Evolutionary conservation across 768 basidiomycete species (phyloP), one percentile per base, ranked within the genome.

Genomic region (Tephrocybe rancida): DNA sequence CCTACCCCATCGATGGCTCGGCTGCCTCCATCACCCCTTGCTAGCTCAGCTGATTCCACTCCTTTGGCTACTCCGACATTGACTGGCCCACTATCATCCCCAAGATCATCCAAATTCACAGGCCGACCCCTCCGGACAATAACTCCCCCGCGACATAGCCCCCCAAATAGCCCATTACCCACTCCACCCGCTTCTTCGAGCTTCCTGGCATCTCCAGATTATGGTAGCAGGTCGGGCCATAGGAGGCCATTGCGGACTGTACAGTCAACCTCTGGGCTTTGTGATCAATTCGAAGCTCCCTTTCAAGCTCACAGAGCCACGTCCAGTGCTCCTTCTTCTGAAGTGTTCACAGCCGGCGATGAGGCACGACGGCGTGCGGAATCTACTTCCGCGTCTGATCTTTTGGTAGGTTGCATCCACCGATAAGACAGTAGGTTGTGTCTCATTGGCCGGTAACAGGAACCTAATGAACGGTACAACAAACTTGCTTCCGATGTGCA

Each of bases 61-160:
- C 76, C 77, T 2, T 57, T 75, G 11, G 64, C 70, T 46, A 79
- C 76, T 29, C 77, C 79, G 16, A 75, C 73, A 2, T 71, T 73
- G 6, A 66, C 72, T 35, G 64, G 62, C 22, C 56, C 58, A 42
- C 54, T 56, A 27, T 44, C 57, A 26, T 38, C 59, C 34, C 42
- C 55, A 24, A 58, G 48, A 56, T 61, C 61, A 37, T 18, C 37
- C 21, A 52, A 37, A 43, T 54, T 42, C 9, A 35, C 56, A 39
- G 62, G 63, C 32, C 66, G 67, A 24, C 59, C 62, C 44, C 58
- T 63, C 44, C 54, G 61, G 42, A 64, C 55, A 30, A 59, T 69
- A 37, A 68, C 67, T 16, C 70, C 72, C 1, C 69, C 67, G 26
- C 59, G 64, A 24, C 69, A 65, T 52, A 67, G 66, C 38, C 70